Evolutionary conservation across 169 alveolate genomes (phyloP).

Genomic region (Plasmodium chabaudi): DNA sequence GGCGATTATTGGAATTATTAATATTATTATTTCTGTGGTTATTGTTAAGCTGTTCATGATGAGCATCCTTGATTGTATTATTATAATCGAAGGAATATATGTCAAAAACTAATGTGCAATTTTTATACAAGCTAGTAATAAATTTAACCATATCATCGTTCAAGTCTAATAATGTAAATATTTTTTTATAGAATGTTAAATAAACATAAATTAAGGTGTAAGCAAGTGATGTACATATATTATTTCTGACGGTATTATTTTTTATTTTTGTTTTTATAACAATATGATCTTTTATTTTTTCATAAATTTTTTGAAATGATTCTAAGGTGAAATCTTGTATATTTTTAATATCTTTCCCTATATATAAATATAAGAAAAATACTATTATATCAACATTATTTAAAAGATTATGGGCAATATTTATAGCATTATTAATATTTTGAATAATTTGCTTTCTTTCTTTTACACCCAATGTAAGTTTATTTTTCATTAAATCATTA

Average conservation of each 20-base stretch:
- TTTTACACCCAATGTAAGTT: neutral
- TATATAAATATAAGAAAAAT: slow-evolving; percentile 47
- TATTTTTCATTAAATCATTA: slow-evolving; percentile 18
- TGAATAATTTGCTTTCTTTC: slow-evolving; percentile 24
- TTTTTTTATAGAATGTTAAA: slow-evolving; percentile 39
- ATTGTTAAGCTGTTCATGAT: neutral
- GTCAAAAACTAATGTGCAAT: slow-evolving; percentile 25
- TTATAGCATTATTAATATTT: slow-evolving; percentile 18
- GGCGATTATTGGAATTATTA: no score
- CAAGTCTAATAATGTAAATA: slow-evolving; percentile 18
- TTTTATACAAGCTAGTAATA: slow-evolving; percentile 19
- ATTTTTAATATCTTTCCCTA: slow-evolving; percentile 13
- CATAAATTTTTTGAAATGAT: slow-evolving; percentile 19
- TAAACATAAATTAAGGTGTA: slow-evolving; percentile 51
- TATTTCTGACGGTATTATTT: slow-evolving; percentile 14
- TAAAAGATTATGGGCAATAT: slow-evolving; percentile 9
- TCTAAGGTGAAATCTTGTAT: slow-evolving; percentile 11
- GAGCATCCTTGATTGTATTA: neutral
- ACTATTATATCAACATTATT: slow-evolving; percentile 58
- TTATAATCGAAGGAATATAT: neutral
- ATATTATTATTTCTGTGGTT: no score
- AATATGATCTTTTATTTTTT: slow-evolving; percentile 37
- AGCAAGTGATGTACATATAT: slow-evolving; percentile 1
- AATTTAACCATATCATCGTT: slow-evolving; percentile 3
- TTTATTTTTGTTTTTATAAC: slow-evolving; percentile 6